These are phyloP conservation scores for Pelomyxa schiedti DNA, from an alignment of 78 protist species.

Conservation along the genomic window DNA sequence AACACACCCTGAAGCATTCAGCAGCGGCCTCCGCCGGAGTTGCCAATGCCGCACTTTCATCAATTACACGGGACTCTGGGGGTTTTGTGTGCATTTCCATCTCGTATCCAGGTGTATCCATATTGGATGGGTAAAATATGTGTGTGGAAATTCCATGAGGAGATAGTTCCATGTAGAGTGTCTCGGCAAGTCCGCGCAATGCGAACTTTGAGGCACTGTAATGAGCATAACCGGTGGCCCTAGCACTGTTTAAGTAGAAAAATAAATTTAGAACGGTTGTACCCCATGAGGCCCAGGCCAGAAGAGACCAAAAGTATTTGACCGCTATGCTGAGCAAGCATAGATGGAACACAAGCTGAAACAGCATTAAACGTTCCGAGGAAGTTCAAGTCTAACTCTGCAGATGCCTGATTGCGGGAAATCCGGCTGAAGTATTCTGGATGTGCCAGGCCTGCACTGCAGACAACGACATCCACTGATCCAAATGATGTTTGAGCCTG, in stretches of 20 bases:
- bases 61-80: conserved; percentile 1
- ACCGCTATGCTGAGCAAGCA: conserved; percentile 4
- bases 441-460: conserved; percentile 5
- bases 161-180: conserved; percentile 13
- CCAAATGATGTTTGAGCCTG: background rate
- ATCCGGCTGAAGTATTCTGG: conserved; percentile 26
- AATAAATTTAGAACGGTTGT: too few relatives aligned
- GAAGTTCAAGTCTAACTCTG: conserved; percentile 19
- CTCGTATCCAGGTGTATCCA: conserved; percentile 34
- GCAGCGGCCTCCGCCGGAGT: background rate
- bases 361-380: conserved; percentile 5
- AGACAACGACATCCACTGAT: background rate
- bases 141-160: background rate
- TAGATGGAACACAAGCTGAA: background rate
- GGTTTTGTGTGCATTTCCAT: conserved; percentile 15
- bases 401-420: background rate
- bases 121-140: conserved; percentile 26
- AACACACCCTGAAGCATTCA: too few relatives aligned
- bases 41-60: background rate
- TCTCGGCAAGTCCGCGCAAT: conserved; percentile 35
- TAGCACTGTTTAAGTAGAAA: too few relatives aligned
- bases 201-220: conserved; percentile 37
- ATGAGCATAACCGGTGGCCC: conserved; percentile 8
- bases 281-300: background rate
- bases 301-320: conserved; percentile 15